These are phyloP conservation scores for Vitis hybrid DNA, from an alignment of 177 flowering plant species.

Conservation along the genomic window DNA sequence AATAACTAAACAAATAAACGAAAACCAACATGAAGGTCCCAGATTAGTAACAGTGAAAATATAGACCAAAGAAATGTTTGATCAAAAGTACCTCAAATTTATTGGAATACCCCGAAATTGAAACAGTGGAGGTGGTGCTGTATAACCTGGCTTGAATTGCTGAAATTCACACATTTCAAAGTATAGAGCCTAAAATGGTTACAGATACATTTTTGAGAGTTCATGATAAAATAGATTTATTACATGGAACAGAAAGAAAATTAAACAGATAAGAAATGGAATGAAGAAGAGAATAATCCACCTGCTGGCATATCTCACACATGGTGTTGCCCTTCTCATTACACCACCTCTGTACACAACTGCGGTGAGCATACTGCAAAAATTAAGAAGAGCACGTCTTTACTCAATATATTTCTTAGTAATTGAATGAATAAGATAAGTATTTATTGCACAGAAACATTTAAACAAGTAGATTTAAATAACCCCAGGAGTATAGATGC, in stretches of 20 bases:
- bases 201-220: too few species aligned
- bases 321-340: constrained; percentile 69
- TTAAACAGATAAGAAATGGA: not conserved
- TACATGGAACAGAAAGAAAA: not conserved
- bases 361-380: constrained; percentile 66
- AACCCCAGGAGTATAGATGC: too few species aligned
- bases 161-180: constrained; percentile 20
- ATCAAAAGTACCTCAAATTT: constrained; percentile 49
- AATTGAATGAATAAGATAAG: not conserved
- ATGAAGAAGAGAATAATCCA: constrained; percentile 6
- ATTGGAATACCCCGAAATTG: constrained; percentile 48
- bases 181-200: too few species aligned
- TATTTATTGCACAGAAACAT: not conserved
- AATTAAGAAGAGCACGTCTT: not conserved
- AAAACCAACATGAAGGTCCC: not conserved
- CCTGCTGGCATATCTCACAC: constrained; percentile 83
- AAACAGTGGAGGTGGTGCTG: constrained; percentile 64
- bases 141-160: constrained; percentile 64
- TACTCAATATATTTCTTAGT: not conserved
- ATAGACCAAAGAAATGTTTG: not conserved
- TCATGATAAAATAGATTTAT: not conserved
- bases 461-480: not conserved
- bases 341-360: constrained; percentile 77
- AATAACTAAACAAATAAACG: not conserved
- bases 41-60: not conserved